Evolutionary conservation across 2,329 filamentous ascomycete species (phyloP), one percentile per base, ranked within the genome.

Genomic region (Ophidiomyces ophidiicola): DNA sequence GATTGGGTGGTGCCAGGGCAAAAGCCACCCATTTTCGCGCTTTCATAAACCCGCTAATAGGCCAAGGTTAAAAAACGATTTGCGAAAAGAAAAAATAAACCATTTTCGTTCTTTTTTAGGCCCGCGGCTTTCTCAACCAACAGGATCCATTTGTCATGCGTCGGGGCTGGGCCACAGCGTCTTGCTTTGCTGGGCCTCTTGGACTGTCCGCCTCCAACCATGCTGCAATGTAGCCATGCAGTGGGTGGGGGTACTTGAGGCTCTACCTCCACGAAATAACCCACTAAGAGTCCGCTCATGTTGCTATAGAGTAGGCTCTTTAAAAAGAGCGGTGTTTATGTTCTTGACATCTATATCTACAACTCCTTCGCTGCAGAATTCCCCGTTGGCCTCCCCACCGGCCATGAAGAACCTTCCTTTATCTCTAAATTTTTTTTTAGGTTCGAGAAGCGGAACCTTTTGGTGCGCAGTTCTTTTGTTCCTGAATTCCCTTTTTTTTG

Each of bases 51-150:
- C n/a, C n/a, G n/a, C n/a, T n/a, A n/a, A n/a, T n/a, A n/a, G n/a
- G 34, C 28, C 11, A 6, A 20, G 11, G 14, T 4, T 32, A 32
- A 39, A 29, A n/a, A 17, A 19, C 36, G 32, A 32, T 29, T 29
- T 32, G 26, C 20, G 7, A 32, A 38, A 32, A 32, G 12, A 23
- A 17, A 36, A 39, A 21, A 23, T 24, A 11, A 24, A 17, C 12
- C 19, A n/a, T n/a, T 26, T 26, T 7, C 7, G 7, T 26, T 26
- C 31, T 35, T 29, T 35, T 34, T 40, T 33, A 28, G 38, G 25
- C 12, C 31, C 31, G 38, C 38, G 38, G 38, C 38, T 40, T 40
- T 40, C 35, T 40, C 29, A 30, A 18, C 38, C 38, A 40, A 40
- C 38, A 35, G 26, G 38, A 40, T 28, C 23, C 31, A 40, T 40